Base-by-base conservation (phyloP, 192 early-diverging fungal genomes). In the Podila epicladia region DNA sequence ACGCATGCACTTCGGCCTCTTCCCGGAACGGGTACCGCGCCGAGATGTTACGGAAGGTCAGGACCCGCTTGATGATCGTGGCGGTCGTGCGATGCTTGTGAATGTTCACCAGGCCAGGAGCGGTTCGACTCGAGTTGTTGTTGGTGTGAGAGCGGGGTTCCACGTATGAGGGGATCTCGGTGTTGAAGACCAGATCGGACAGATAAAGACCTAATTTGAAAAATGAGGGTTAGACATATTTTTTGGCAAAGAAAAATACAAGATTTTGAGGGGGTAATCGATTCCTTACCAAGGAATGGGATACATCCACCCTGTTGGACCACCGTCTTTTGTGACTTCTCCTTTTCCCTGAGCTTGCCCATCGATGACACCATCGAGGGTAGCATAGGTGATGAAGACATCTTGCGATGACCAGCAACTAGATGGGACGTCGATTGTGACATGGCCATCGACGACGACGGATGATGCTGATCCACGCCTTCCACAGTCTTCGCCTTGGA, bases 171-270 rank as follows among this genome's bases (percentile, higher is more conserved):
- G 90, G 87, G 24, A 86, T 51, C 67, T 88, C 90, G 20, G 86
- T 74, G 59, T 89, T 91, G 63, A 86, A 89, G 4, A 89, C 72
- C n/a, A 91, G 69, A 41, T 91, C 90, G 9, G 88, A 89, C 9
- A 91, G 32, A 49, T 87, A 91, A 5, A 91, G 80, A 6, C 82
- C 87, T 84, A 55, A 6, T 24, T 5, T 22, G 53, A 26, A 3
- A 9, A 24, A 7, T 9, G 6, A 1, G 9, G 3, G 24, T 24
- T 24, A 55, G 53, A 22, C 0, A 53, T 2, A 1, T 8, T 22
- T 20, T 22, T 24, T 19, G 8, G 4, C 53, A 55, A n/a, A 22
- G 22, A n/a, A 55, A 55, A 24, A 26, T 29, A n/a, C 2, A 9
- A 9, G 22, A 55, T 1, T 19, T 12, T n/a, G 22, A 22, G 5